phyloP scores from a whole-genome alignment of 2,329 filamentous ascomycete species.

The Ceratocystis papillata region DNA sequence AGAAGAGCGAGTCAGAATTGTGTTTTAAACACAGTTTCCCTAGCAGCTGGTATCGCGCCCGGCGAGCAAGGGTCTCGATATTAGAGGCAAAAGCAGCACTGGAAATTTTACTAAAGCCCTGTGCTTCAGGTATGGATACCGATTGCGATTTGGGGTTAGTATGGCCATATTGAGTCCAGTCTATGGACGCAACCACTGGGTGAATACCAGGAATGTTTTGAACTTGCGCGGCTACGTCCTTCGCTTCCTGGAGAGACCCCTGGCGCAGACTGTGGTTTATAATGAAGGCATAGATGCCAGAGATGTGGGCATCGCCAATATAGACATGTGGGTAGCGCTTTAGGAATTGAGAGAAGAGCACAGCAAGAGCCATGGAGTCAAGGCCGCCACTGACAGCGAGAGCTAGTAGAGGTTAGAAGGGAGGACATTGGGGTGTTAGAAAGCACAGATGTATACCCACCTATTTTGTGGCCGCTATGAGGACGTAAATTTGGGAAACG shows the following conservation, averaged over 20 bases:
- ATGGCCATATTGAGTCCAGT: conserved; percentile 22
- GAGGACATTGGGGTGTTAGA: background rate
- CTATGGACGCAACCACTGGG: conserved; percentile 30
- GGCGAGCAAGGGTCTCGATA: conserved; percentile 68
- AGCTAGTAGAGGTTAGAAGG: conserved; percentile 35
- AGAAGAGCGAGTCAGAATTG: conserved; percentile 50
- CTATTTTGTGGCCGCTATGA: conserved; percentile 5
- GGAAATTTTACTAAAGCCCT: conserved; percentile 26
- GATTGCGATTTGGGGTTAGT: background rate
- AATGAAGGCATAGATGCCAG: conserved; percentile 38
- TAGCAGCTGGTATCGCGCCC: conserved; percentile 59
- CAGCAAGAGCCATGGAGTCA: conserved; percentile 94
- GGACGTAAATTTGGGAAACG: background rate
- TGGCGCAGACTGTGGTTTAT: conserved; percentile 49
- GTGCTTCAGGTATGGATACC: background rate
- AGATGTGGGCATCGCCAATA: conserved; percentile 39
- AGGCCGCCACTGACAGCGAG: conserved; percentile 85
- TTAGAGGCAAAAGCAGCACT: conserved; percentile 41
- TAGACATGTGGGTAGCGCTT: conserved; percentile 30
- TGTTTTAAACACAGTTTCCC: conserved; percentile 47
- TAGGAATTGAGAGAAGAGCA: conserved; percentile 49
- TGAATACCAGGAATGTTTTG: conserved; percentile 32
- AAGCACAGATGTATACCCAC: background rate
- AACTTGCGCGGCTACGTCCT: conserved; percentile 35
- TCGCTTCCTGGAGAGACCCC: conserved; percentile 44